Evolutionary conservation across 1,284 basidiomycete genomes (phyloP), one percentile per base, ranked within the genome.

Genomic region (Cryptococcus maquisensis): DNA sequence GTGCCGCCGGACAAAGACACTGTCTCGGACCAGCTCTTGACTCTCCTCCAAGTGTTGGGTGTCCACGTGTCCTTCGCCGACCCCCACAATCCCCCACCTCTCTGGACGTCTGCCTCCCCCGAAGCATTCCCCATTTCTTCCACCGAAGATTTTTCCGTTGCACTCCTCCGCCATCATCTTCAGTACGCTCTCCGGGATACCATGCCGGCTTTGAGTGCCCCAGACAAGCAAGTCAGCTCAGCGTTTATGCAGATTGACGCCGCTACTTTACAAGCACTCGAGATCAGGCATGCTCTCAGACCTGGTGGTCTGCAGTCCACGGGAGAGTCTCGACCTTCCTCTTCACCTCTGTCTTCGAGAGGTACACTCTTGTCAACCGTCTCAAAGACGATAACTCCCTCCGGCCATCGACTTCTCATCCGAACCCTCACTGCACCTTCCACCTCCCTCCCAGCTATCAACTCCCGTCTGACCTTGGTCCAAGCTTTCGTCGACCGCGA

Each of bases 171-270:
- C 3, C 76, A 78, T 3, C 91, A 86, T 69, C 80, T 95, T 48
- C 81, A 80, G 61, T 79, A 79, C 41, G 86, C 88, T 57, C 79
- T 95, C 10, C 75, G 92, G 64, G 90, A 92, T 49, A 80, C 85
- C 61, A 90, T 89, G 85, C 67, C 69, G 6, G 52, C 54, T 23
- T 49, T 69, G 4, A 75, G 80, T 28, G 70, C 77, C 15, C 88
- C 89, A 0, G 81, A 77, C 48, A 82, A 81, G 54, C 87, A 91
- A 69, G 78, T 73, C 9, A 65, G 71, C 2, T 72, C 78, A n/a
- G 75, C 79, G 23, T 80, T 84, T 28, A 91, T 94, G 88, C 87
- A 90, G 65, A 92, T 95, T 56, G 91, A 95, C 71, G 83, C 88
- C 2, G 86, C 93, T 69, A 95, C 93, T 1, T 84, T 95, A 65